Percentiles rank a stretch among this genome's conserved stretches.
Conservation (phyloP, 768 basidiomycete genomes). For the Trametes villosa region DNA sequence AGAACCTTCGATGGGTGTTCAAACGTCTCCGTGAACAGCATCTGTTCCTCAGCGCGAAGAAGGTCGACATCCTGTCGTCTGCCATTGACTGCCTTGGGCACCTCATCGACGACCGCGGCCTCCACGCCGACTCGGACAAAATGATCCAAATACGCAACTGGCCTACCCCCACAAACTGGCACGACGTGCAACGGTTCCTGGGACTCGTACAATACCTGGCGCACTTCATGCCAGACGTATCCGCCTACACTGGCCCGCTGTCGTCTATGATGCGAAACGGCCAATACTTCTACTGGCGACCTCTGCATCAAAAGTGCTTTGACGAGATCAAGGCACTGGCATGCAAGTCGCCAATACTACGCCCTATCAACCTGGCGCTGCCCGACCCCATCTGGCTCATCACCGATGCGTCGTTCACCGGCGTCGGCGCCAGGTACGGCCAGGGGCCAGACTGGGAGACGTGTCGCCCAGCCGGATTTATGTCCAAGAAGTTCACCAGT, state of each 20-base stretch:
- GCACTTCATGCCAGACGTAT: slow-evolving; percentile 42
- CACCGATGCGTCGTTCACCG: slow-evolving; percentile 24
- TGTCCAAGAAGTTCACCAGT: slow-evolving; percentile 34
- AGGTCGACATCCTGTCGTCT: slow-evolving; percentile 38
- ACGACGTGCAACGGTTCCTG: slow-evolving; percentile 45
- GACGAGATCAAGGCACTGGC: slow-evolving; percentile 24
- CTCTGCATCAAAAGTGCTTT: slow-evolving; percentile 29
- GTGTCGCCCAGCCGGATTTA: slow-evolving; percentile 35
- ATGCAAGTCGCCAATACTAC: slow-evolving; percentile 16
- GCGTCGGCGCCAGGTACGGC: slow-evolving; percentile 29
- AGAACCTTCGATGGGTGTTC: slow-evolving; percentile 40
- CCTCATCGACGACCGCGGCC: slow-evolving; percentile 42
- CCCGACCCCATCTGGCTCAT: slow-evolving; percentile 29
- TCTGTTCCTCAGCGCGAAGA: slow-evolving; percentile 40
- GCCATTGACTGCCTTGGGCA: slow-evolving; percentile 45
- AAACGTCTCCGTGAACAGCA: slow-evolving; percentile 30
- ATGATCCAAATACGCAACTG: slow-evolving; percentile 38
- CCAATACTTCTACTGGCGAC: slow-evolving; percentile 29
- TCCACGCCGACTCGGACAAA: slow-evolving; percentile 44
- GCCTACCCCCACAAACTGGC: slow-evolving; percentile 37
- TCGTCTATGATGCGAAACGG: slow-evolving; percentile 36
- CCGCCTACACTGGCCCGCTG: slow-evolving; percentile 39
- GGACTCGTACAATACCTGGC: slow-evolving; percentile 46
- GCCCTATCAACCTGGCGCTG: slow-evolving; percentile 18
- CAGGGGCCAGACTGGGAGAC: slow-evolving; percentile 34